Conservation (phyloP, 306 rosid genomes). For the Trifolium subterraneum region DNA sequence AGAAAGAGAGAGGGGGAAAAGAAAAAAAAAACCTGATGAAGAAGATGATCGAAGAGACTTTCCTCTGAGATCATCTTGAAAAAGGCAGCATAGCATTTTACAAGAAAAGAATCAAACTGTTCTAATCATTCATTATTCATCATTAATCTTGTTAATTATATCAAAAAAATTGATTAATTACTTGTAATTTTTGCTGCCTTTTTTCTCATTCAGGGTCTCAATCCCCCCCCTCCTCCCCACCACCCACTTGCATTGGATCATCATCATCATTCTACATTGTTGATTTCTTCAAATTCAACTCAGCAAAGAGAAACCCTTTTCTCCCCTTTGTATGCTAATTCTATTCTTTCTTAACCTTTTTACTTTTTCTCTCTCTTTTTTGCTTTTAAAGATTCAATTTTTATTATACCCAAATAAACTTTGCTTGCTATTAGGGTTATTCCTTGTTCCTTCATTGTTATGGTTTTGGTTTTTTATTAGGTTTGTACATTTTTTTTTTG, state of each 20-base stretch:
- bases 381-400: not conserved
- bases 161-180: not conserved
- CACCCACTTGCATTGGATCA: conserved; percentile 39
- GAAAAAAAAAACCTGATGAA: conserved; percentile 36
- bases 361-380: not conserved
- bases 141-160: not conserved
- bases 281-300: conserved; percentile 28
- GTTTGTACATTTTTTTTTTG: not conserved
- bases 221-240: conserved; percentile 35
- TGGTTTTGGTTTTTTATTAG: conserved; percentile 31
- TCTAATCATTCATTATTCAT: not conserved
- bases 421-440: conserved; percentile 81
- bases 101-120: not conserved
- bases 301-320: conserved; percentile 41
- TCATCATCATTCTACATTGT: conserved; percentile 13
- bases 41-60: conserved; percentile 75
- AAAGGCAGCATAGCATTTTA: conserved; percentile 61
- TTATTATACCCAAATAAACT: conserved; percentile 2
- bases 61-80: conserved; percentile 82
- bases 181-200: conserved; percentile 72
- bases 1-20: conserved; percentile 13
- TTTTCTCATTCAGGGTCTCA: conserved; percentile 54
- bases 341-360: conserved; percentile 16
- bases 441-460: conserved; percentile 51
- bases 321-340: conserved; percentile 53